Conservation (phyloP, 2,329 filamentous ascomycete genomes). For the Aureobasidium sp. region DNA sequence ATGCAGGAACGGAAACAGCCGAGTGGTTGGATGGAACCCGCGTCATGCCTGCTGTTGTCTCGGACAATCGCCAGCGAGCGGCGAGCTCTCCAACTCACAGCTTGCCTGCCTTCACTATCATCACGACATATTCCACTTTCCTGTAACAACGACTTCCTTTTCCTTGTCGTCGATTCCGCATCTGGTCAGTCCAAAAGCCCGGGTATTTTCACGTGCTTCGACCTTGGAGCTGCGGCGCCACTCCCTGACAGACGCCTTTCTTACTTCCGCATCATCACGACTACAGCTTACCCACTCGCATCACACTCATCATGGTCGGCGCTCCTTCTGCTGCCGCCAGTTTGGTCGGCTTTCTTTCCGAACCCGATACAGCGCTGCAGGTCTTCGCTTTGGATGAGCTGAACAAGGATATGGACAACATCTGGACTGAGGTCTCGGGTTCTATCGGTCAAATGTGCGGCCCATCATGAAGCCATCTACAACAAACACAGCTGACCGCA, state of each 20-base stretch:
- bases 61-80: neutral
- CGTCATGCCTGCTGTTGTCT: slow-evolving; percentile 1
- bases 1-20: neutral
- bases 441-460: slow-evolving; percentile 87
- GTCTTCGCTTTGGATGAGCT: slow-evolving; percentile 91
- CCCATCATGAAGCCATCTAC: neutral
- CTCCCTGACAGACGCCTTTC: slow-evolving; percentile 1
- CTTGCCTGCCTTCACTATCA: slow-evolving; percentile 2
- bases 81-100: neutral
- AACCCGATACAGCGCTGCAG: slow-evolving; percentile 89
- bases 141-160: neutral
- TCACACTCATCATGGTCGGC: slow-evolving; percentile 60
- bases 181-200: neutral
- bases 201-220: neutral
- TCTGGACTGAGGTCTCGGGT: slow-evolving; percentile 95
- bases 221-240: slow-evolving; percentile 8
- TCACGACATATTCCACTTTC: neutral
- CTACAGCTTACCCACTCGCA: neutral
- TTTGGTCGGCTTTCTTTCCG: slow-evolving; percentile 87
- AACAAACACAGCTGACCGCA: neutral
- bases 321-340: slow-evolving; percentile 92
- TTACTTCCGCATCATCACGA: neutral
- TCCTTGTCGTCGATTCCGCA: neutral
- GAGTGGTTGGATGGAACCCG: neutral
- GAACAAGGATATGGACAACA: slow-evolving; percentile 91